These are phyloP conservation scores for Phytophthora colocasiae DNA, from an alignment of 352 stramenopile species.

Conservation along the genomic window DNA sequence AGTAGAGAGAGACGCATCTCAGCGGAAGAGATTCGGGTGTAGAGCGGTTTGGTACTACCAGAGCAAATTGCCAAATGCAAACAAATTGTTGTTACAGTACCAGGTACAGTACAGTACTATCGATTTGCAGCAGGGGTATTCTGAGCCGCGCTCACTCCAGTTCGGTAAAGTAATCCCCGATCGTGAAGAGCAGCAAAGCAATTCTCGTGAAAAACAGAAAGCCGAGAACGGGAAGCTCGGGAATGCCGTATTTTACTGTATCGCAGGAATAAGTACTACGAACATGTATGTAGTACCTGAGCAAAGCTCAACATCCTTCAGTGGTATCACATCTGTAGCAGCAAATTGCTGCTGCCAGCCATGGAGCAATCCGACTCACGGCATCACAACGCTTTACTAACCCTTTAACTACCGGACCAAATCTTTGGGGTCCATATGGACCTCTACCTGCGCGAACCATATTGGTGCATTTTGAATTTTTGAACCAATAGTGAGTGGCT, in stretches of 20 bases:
- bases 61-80: background rate
- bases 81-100: background rate
- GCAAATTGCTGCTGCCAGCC: too few relatives aligned
- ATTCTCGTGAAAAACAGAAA: background rate
- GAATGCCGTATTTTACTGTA: background rate
- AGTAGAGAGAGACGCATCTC: constrained; percentile 1
- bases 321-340: background rate
- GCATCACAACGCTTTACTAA: too few relatives aligned
- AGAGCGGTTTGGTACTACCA: background rate
- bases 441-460: too few relatives aligned
- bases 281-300: background rate
- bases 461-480: too few relatives aligned
- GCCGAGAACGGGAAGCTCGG: background rate
- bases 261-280: too few relatives aligned
- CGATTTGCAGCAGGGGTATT: background rate
- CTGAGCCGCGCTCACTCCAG: background rate
- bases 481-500: too few relatives aligned
- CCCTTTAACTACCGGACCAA: too few relatives aligned
- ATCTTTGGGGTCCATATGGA: too few relatives aligned
- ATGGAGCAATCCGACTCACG: too few relatives aligned
- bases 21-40: background rate
- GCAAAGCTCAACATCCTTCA: background rate
- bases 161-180: background rate
- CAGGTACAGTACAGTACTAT: too few relatives aligned
- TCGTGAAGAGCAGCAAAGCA: background rate